Evolutionary conservation across 306 rosid species (phyloP).

Genomic region (Urtica urens): DNA sequence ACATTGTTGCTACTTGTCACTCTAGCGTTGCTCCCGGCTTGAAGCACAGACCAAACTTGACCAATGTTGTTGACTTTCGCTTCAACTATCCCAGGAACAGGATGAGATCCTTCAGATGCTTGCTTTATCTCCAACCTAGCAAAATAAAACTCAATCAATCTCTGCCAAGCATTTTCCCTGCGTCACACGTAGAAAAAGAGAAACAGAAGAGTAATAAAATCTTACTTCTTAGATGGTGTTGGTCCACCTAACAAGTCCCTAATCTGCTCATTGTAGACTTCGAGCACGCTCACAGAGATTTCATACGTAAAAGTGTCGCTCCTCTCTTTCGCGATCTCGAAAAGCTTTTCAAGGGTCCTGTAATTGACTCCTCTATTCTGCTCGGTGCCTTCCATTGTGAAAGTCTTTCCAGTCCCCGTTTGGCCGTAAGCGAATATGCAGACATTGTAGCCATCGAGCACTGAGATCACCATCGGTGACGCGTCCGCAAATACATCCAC

Average conservation of each 20-base stretch:
- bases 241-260: conserved; percentile 67
- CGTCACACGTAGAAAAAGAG: no score
- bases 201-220: conserved; percentile 1
- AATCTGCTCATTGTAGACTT: conserved; percentile 86
- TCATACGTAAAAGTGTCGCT: conserved; percentile 44
- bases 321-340: conserved; percentile 54
- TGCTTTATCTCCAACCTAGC: conserved; percentile 86
- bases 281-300: conserved; percentile 76
- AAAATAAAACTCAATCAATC: background rate
- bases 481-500: conserved; percentile 77
- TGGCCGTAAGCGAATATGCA: conserved; percentile 92
- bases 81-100: conserved; percentile 71
- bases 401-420: conserved; percentile 90
- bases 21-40: conserved; percentile 77
- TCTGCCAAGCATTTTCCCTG: background rate
- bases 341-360: conserved; percentile 71
- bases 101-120: conserved; percentile 61
- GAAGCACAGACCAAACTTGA: conserved; percentile 67
- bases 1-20: conserved; percentile 77
- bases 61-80: conserved; percentile 51
- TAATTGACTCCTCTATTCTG: conserved; percentile 80
- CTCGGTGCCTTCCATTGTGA: conserved; percentile 85
- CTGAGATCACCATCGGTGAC: conserved; percentile 72
- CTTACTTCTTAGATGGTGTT: conserved; percentile 58
- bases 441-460: conserved; percentile 75